Conservation (phyloP, 139 green algal species). For the Diplosphaera chodatii region DNA sequence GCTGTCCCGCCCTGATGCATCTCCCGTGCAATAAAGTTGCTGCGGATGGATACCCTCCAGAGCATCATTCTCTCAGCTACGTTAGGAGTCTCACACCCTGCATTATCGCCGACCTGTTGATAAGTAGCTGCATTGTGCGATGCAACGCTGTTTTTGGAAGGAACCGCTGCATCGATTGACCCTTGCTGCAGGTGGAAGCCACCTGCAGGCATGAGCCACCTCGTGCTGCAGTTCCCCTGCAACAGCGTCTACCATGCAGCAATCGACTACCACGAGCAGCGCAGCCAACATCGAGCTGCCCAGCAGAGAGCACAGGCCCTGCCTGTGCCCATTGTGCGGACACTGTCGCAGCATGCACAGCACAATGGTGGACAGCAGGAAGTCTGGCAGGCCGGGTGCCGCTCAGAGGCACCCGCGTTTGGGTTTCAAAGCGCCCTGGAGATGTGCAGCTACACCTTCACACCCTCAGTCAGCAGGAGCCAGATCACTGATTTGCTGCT, state of each 20-base stretch:
- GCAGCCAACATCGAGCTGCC: not conserved
- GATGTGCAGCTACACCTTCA: not conserved
- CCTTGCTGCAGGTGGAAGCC: too few relatives aligned
- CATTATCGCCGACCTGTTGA: too few relatives aligned
- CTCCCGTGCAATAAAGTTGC: too few relatives aligned
- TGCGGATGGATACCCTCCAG: too few relatives aligned
- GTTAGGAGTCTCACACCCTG: too few relatives aligned
- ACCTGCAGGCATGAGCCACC: not conserved
- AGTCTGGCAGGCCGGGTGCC: too few relatives aligned
- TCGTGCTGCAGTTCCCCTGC: not conserved
- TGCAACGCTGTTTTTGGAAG: too few relatives aligned
- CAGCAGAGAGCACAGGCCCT: not conserved
- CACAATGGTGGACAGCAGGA: not conserved
- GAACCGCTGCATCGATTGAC: too few relatives aligned
- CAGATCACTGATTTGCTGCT: not conserved
- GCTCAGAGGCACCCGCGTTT: not conserved
- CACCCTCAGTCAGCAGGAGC: not conserved
- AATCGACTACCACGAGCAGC: not conserved
- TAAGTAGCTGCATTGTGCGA: too few relatives aligned
- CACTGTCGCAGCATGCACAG: not conserved
- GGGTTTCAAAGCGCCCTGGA: not conserved
- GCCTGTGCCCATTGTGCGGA: not conserved
- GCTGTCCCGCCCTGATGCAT: too few relatives aligned
- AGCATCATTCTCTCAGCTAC: too few relatives aligned
- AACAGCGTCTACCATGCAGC: not conserved